Evolutionary conservation across 495 filamentous ascomycete species (phyloP), one percentile per base, ranked within the genome.

Genomic region (Hypoxylon cercidicola): DNA sequence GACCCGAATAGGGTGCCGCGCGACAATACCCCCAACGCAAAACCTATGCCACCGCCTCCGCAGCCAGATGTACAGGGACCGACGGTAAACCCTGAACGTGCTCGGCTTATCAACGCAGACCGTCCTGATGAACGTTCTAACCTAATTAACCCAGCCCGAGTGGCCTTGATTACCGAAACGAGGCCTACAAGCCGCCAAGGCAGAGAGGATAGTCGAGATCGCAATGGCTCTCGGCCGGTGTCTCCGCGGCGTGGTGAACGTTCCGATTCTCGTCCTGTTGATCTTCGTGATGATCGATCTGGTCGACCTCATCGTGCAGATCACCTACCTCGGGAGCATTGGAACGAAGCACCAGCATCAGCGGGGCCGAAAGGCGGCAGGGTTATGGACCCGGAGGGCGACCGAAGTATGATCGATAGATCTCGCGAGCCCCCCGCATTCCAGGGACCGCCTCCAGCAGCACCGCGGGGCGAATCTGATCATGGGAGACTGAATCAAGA

Each of bases 401-500:
- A 77, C 19, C 65, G 75, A 62, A 75, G 59, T 35, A 71, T 40
- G 55, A 66, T 3, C 66, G 78, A 70, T 21, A 72, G 66, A 37
- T 60, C 67, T 47, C 78, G 69, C 60, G 79, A 74, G 47, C 73
- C 59, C 57, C 71, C 73, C 10, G 54, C 73, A 6, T 73, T 78
- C 43, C 68, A 56, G 30, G 69, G 72, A 13, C 73, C 64, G 34
- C 59, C 75, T 46, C 68, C 55, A 60, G 54, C 55, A 60, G 54
- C 62, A 49, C 61, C 68, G 30, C 63, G 69, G 49, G 63, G 53
- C 32, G 88, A 87, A 63, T 73, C 79, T 60, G 84, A 79, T 55
- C 85, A 87, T 69, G 84, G 82, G 52, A 82, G 84, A 51, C 75
- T 85, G n/a, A 83, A 76, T 60, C 79, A 79, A 46, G 89, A 92